Conservation (phyloP, 805 yeast species). For the Ogataea ganodermae region DNA sequence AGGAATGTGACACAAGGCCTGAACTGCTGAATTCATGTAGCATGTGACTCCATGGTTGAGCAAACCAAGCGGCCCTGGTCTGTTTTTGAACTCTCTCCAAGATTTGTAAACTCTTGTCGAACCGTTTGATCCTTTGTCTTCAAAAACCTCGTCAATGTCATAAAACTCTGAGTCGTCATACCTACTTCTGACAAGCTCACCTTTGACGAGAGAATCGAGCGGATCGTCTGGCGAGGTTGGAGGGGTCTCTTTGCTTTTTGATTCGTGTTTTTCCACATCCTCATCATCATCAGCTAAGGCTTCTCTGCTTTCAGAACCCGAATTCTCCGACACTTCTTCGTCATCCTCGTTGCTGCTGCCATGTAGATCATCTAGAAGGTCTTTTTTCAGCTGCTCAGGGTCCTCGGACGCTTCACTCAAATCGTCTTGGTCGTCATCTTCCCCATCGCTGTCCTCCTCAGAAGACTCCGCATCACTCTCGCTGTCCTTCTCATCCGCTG, state of each 20-base stretch:
- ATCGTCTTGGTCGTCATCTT: conserved; percentile 11
- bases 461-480: background rate
- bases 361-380: conserved; percentile 34
- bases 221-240: conserved; percentile 40
- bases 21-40: conserved; percentile 94
- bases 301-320: background rate
- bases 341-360: conserved; percentile 27
- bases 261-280: conserved; percentile 22
- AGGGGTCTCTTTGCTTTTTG: conserved; percentile 29
- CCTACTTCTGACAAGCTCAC: conserved; percentile 21
- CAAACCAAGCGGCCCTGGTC: conserved; percentile 69
- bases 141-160: conserved; percentile 54
- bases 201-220: conserved; percentile 15
- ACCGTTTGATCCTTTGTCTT: conserved; percentile 65
- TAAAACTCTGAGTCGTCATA: conserved; percentile 46
- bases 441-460: conserved; percentile 11
- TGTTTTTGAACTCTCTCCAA: conserved; percentile 58
- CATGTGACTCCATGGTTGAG: conserved; percentile 94
- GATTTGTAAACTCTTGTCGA: conserved; percentile 64
- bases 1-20: conserved; percentile 86
- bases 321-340: conserved; percentile 25
- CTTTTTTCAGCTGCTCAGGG: conserved; percentile 27
- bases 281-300: conserved; percentile 25
- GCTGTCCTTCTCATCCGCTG: conserved; percentile 30
- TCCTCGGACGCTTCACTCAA: conserved; percentile 21